Evolutionary conservation across 176 grass and related monocot species (phyloP), one percentile per base, ranked within the genome.

Genomic region (Ensete ventricosum): DNA sequence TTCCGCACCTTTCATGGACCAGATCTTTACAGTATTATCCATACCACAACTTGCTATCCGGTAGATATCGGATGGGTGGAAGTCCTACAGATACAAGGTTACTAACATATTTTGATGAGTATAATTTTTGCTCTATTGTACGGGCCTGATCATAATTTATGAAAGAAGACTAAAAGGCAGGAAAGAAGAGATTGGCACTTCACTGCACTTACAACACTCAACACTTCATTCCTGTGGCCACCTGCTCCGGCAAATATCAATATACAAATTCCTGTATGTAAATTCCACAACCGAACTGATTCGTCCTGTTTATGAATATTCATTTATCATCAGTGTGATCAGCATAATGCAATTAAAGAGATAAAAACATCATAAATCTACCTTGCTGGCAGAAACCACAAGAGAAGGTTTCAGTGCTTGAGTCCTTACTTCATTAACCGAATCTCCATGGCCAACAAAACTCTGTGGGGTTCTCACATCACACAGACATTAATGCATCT

Each of bases 381-480:
- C 90, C 95, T 91, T 98, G 90, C 95, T 98, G 58, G 90, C 95
- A 85, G 95, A 98, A 76, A 98, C 78, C 79, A 98, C 76, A 80
- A 98, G 90, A 5, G 95, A 93, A 84, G 81, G 88, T 78, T 88
- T 88, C 67, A 91, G 69, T 54, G 85, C 77, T 77, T 97, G 90
- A 23, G 94, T 90, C 73, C 80, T 86, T 85, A 97, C 91, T 78
- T 97, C 90, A 21, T 97, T 87, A 87, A 97, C 74, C 11, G 90
- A 78, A 78, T 80, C 85, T 70, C 94, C 94, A 73, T 97, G 90
- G 54, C 88, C 90, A 84, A 87, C 71, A 85, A 97, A 87, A 80
- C 84, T 97, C 88, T 97, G 74, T 17, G 82, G n/a, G 20, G 57
- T 64, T 71, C 64, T 76, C 49, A 23, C 49, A 70, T 78, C 21